Base-by-base conservation (phyloP, 768 basidiomycete genomes). In the Boletus patriciae region DNA sequence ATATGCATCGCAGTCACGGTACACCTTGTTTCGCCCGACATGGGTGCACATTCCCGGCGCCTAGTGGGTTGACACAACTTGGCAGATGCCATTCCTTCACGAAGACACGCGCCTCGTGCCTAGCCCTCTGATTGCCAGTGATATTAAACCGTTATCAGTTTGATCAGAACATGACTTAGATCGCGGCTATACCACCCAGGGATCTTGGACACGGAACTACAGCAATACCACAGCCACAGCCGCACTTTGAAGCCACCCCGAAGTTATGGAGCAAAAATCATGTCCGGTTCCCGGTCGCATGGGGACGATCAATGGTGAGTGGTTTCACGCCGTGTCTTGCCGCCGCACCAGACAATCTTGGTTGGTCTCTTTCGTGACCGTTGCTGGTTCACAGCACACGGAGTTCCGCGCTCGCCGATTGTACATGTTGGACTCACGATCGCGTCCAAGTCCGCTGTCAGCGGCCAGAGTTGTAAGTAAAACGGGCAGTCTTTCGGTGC, bases 401-500 rank as follows among this genome's bases (percentile, higher is more conserved):
- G 53, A 40, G 31, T 33, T 55, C 16, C 11, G 31, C 10, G n/a
- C 19, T 42, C 48, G 33, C 37, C 21, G 44, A 46, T 19, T 21
- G 13, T 53, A 4, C 1, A 25, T 31, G 16, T 44, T 25, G 46
- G 29, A 43, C 43, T 50, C 52, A n/a, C 21, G 36, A 52, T 33
- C 53, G 40, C 18, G 36, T 46, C 46, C 45, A 43, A 25, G 37
- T 46, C 65, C 66, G 66, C 25, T 62, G 50, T 54, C 65, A 56
- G 13, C 54, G 57, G 54, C 41, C 42, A 52, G 52, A 40, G 27
- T 50, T 18, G 47, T 31, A 38, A 42, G 50, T 53, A 51, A 47
- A 16, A 54, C 3, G 21, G 25, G 25, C 2, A 25, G 43, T 37
- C 25, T 38, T 25, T 52, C 33, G 54, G 66, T 61, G 54, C 54